Base-by-base conservation (phyloP, 805 yeast species). In the Candida hungchunana region DNA sequence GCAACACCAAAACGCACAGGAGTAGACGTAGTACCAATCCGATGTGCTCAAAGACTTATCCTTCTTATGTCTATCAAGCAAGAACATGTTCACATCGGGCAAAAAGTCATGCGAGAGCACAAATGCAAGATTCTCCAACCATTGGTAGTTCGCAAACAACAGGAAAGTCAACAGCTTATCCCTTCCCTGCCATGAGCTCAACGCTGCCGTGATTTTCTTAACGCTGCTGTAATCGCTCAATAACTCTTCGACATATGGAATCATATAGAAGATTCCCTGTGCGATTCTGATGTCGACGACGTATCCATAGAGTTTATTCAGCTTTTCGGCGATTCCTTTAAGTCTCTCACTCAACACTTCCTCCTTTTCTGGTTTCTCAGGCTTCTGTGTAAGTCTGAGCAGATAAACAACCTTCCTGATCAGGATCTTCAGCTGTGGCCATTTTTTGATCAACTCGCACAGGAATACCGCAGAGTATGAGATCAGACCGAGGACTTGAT, bases 11-110 rank as follows among this genome's bases (percentile, higher is more conserved):
- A 46, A 18, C 13, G 36, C 29, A 25, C 53, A 49, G 4, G 53
- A 49, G 32, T 49, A 45, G 7, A 38, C 44, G 28, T 49, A 49
- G 19, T 37, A 43, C 51, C 51, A 49, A 26, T 49, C 53, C 6
- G 51, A 47, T 4, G 41, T 16, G 1, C 36, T 18, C 9, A 47
- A 10, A 4, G 29, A 22, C 7, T 17, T 15, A 18, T 41, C 37
- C 22, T 22, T 29, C 20, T 36, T 48, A 24, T 48, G 43, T 23
- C 17, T 18, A 10, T 31, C 27, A 10, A 45, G 26, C 11, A 47
- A 23, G 26, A 49, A 27, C 34, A 42, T 37, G 20, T 40, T 34
- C 11, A 30, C 29, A 24, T 36, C 24, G 3, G 48, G 42, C 6
- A 49, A 18, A 40, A 49, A 42, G 13, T 40, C 46, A 32, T 47